Percentiles rank a stretch among this genome's conserved stretches.
These are phyloP conservation scores for Fraxinus dipetala DNA, from an alignment of 305 asterid genomes.

Conservation along the genomic window DNA sequence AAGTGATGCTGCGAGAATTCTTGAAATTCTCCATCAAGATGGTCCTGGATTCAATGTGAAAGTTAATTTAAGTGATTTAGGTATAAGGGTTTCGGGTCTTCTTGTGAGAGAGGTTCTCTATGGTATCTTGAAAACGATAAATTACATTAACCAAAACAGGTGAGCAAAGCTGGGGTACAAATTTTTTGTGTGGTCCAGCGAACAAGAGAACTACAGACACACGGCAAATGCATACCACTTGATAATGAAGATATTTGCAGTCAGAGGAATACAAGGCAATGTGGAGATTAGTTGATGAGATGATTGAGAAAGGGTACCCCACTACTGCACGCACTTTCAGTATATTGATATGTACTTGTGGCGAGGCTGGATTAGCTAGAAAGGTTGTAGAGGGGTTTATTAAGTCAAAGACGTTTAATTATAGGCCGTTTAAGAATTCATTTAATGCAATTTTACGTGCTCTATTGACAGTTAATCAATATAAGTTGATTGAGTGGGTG, in stretches of 20 bases:
- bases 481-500: conserved; percentile 89
- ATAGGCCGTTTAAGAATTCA: conserved; percentile 73
- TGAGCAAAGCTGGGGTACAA: conserved; percentile 83
- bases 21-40: conserved; percentile 69
- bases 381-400: conserved; percentile 82
- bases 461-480: conserved; percentile 55
- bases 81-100: conserved; percentile 62
- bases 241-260: conserved; percentile 70
- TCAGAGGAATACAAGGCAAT: conserved; percentile 78
- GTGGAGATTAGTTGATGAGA: conserved; percentile 84
- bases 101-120: conserved; percentile 82
- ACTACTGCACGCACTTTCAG: conserved; percentile 81
- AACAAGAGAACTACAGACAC: conserved; percentile 72
- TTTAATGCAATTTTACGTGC: conserved; percentile 77
- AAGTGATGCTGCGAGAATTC: conserved; percentile 52
- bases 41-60: conserved; percentile 69
- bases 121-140: conserved; percentile 54
- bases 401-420: conserved; percentile 67
- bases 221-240: conserved; percentile 59
- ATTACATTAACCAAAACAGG: conserved; percentile 49
- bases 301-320: conserved; percentile 73
- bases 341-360: conserved; percentile 75
- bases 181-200: conserved; percentile 82
- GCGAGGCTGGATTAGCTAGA: conserved; percentile 84
- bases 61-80: conserved; percentile 44